Percentiles rank a stretch among this genome's conserved stretches.
These are phyloP conservation scores for Didymella glomerata DNA, from an alignment of 2,329 filamentous ascomycete genomes.

Conservation along the genomic window DNA sequence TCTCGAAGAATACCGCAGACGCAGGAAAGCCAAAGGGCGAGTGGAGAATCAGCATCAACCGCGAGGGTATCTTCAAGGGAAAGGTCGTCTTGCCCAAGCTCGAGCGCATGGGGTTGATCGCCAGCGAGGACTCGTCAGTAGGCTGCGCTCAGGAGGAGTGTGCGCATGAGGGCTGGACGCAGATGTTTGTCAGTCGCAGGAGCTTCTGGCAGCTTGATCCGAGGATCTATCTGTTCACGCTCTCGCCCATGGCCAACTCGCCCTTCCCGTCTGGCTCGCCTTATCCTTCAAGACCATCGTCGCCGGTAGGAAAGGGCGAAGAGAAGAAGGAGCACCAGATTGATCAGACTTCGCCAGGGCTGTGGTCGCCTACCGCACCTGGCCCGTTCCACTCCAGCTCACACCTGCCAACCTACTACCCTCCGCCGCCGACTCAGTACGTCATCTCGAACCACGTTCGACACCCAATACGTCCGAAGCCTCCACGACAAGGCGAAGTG, in stretches of 20 bases:
- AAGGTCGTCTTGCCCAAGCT: constrained; percentile 87
- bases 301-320: constrained; percentile 53
- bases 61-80: constrained; percentile 87
- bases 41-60: constrained; percentile 84
- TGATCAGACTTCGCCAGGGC: constrained; percentile 44
- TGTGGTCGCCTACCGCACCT: constrained; percentile 54
- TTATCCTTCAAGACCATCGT: constrained; percentile 60
- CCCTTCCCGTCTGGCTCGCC: constrained; percentile 61
- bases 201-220: constrained; percentile 94
- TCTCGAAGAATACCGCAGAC: constrained; percentile 70
- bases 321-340: constrained; percentile 40
- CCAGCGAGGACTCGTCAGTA: constrained; percentile 77
- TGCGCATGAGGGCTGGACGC: constrained; percentile 71
- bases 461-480: constrained; percentile 87
- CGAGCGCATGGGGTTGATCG: constrained; percentile 89
- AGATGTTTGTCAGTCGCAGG: constrained; percentile 81
- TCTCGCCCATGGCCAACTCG: constrained; percentile 67
- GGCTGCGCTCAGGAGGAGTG: constrained; percentile 70
- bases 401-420: constrained; percentile 90
- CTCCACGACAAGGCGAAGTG: constrained; percentile 86
- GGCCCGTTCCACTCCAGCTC: constrained; percentile 83
- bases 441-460: constrained; percentile 78
- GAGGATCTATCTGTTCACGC: constrained; percentile 85
- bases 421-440: constrained; percentile 83
- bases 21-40: constrained; percentile 79